Evolutionary conservation across 352 stramenopile species (phyloP).

Genomic region (Phytopythium ostracodes): DNA sequence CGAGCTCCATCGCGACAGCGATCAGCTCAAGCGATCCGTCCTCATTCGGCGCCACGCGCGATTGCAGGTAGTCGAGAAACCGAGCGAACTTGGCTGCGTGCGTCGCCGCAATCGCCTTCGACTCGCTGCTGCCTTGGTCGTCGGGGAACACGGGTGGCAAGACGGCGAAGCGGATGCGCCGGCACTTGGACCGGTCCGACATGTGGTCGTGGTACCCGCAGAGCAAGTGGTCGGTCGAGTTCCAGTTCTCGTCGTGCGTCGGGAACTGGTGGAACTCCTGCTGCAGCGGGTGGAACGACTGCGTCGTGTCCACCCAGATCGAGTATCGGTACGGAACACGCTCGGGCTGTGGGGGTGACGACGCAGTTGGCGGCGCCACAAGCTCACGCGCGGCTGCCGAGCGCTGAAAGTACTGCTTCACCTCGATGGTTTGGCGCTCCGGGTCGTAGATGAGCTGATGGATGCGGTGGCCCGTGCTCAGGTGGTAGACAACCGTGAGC

Average conservation of each 20-base stretch:
- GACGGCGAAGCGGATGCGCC: constrained; percentile 67
- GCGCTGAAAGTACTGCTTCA: constrained; percentile 70
- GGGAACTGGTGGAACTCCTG: constrained; percentile 72
- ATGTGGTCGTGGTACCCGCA: constrained; percentile 78
- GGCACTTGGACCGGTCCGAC: constrained; percentile 63
- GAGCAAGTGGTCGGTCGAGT: constrained; percentile 66
- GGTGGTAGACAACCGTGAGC: constrained; percentile 38
- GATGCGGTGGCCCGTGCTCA: constrained; percentile 81
- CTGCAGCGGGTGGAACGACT: constrained; percentile 68
- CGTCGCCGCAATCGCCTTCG: constrained; percentile 12
- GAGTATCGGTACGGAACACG: constrained; percentile 70
- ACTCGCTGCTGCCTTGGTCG: neutral
- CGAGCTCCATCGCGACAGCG: constrained; percentile 32
- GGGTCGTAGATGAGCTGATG: constrained; percentile 79
- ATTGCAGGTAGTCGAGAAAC: constrained; percentile 66
- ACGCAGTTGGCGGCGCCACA: constrained; percentile 10
- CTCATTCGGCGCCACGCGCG: constrained; percentile 42
- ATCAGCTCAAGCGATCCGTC: constrained; percentile 50
- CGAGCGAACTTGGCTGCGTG: constrained; percentile 55
- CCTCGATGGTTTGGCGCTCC: constrained; percentile 68
- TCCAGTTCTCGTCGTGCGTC: constrained; percentile 76
- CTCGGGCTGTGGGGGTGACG: constrained; percentile 3
- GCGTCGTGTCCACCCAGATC: constrained; percentile 55
- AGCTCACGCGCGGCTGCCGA: constrained; percentile 20
- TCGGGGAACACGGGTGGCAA: constrained; percentile 29